Conservation (phyloP, 331 rosid species). For the Prunus yedoensis region DNA sequence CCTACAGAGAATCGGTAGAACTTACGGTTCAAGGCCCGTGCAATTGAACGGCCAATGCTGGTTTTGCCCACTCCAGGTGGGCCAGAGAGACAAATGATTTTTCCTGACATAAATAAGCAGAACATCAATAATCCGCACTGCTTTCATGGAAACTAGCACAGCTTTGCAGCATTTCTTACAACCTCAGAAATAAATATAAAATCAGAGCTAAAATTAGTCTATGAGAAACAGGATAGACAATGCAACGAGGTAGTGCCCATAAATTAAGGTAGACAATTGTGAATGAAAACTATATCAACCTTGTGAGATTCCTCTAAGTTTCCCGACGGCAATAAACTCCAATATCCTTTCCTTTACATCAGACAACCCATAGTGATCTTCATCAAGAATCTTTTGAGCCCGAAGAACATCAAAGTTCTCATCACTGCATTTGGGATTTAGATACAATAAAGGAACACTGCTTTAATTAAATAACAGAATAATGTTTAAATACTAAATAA, state of each 20-base stretch:
- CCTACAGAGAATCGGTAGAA: conserved; percentile 97
- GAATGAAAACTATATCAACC: conserved; percentile 46
- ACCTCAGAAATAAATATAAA: conserved; percentile 8
- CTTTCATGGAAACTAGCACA: conserved; percentile 5
- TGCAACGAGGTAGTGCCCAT: not conserved
- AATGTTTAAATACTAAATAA: not conserved
- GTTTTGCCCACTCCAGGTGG: conserved; percentile 99
- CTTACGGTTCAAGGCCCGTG: conserved; percentile 94
- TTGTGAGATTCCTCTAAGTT: conserved; percentile 93
- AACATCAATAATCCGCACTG: conserved; percentile 19
- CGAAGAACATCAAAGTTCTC: conserved; percentile 92
- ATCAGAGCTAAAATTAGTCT: conserved; percentile 4
- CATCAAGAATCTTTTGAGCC: conserved; percentile 93
- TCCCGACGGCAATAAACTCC: conserved; percentile 98
- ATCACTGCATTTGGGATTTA: conserved; percentile 54
- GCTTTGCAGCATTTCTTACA: not conserved
- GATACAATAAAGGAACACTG: not conserved
- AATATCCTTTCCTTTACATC: conserved; percentile 97
- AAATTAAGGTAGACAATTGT: not conserved
- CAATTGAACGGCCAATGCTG: conserved; percentile 99
- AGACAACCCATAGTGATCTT: conserved; percentile 94
- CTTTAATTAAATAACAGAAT: not conserved
- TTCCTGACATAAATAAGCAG: conserved; percentile 56
- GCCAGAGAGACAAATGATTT: conserved; percentile 96
- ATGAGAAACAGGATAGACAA: not conserved